phyloP scores from a whole-genome alignment of 148 eudicot genomes.

The Heliosperma pusillum region DNA sequence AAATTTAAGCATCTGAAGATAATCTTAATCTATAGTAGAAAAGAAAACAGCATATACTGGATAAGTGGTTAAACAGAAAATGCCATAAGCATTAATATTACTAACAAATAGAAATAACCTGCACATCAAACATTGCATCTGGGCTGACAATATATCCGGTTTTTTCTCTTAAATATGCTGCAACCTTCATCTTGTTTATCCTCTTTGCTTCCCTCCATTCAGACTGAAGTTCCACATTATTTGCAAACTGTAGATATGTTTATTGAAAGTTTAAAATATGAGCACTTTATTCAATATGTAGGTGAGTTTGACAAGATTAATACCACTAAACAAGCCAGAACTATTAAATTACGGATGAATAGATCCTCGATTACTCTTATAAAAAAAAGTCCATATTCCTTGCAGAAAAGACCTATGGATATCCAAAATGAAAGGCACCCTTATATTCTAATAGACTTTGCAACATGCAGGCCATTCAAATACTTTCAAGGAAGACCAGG shows the following conservation, averaged over 20 bases:
- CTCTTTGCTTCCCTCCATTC: conserved; percentile 90
- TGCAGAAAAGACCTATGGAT: background rate
- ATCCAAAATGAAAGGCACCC: background rate
- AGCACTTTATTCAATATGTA: conserved; percentile 4
- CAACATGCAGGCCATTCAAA: conserved; percentile 3
- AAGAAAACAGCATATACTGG: background rate
- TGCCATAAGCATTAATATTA: background rate
- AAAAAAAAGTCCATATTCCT: background rate
- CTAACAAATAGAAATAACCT: conserved; percentile 40
- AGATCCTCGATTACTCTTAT: background rate
- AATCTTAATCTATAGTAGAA: background rate
- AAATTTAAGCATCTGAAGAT: background rate
- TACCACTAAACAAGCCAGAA: background rate
- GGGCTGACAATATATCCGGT: conserved; percentile 84
- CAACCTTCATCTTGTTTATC: conserved; percentile 75
- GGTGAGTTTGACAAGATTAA: background rate
- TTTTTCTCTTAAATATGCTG: conserved; percentile 57
- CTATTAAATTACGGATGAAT: background rate
- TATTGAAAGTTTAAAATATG: conserved; percentile 1
- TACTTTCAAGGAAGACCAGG: background rate
- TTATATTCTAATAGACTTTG: background rate
- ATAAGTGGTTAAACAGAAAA: background rate
- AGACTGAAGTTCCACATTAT: conserved; percentile 67
- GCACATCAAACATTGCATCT: conserved; percentile 95
- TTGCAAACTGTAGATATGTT: conserved; percentile 56